Evolutionary conservation across 2,329 filamentous ascomycete genomes (phyloP).

Genomic region (Fusarium gaditjirri): DNA sequence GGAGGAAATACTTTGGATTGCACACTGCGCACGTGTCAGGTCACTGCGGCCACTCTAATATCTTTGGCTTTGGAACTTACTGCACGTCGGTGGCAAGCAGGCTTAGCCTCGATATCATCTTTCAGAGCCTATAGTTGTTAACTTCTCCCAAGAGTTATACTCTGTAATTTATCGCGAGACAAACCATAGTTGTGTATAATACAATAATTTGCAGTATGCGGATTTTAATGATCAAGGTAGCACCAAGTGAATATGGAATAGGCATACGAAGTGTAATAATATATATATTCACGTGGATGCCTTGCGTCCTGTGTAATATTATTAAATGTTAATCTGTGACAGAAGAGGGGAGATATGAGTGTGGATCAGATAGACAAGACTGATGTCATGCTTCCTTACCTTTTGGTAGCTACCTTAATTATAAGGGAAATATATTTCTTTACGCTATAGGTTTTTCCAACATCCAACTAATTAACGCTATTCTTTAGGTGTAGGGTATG

Average conservation of each 20-base stretch:
- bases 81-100: constrained; percentile 87
- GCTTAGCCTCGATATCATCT: constrained; percentile 77
- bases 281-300: neutral
- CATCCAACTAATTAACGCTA: neutral
- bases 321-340: neutral
- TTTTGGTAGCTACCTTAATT: no score
- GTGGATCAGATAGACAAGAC: neutral
- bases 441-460: no score
- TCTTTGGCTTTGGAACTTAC: constrained; percentile 60
- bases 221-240: no score
- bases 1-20: constrained; percentile 77
- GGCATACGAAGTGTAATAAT: neutral
- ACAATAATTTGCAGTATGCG: no score
- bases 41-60: neutral
- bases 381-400: constrained; percentile 24
- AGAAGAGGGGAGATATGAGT: neutral
- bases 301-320: neutral
- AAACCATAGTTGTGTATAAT: constrained; percentile 17
- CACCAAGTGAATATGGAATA: neutral
- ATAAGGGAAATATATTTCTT: neutral
- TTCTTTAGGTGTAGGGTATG: neutral
- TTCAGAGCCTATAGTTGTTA: constrained; percentile 57
- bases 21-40: constrained; percentile 69
- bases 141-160: neutral
- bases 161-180: neutral